phyloP scores from a whole-genome alignment of 2,329 filamentous ascomycete genomes.

The Epicoccum sorghinum region DNA sequence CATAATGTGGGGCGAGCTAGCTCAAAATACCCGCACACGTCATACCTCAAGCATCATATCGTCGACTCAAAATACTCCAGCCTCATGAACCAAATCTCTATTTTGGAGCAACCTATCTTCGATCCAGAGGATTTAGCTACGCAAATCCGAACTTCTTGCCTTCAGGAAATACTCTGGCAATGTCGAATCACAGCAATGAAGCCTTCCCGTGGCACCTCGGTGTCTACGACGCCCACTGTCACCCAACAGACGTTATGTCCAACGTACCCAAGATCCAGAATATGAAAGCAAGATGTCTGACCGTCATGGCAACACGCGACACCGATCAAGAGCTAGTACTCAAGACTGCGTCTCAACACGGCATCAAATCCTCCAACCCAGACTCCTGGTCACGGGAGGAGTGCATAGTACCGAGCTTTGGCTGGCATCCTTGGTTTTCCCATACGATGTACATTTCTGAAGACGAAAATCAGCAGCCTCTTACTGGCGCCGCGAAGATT shows the following conservation, averaged over 20 bases:
- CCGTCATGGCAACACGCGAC: conserved; percentile 77
- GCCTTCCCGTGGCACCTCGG: conserved; percentile 72
- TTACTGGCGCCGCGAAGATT: conserved; percentile 54
- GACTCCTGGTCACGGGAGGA: conserved; percentile 43
- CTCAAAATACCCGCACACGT: not conserved
- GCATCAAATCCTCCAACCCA: conserved; percentile 47
- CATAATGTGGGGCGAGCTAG: not conserved
- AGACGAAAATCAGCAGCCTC: conserved; percentile 14
- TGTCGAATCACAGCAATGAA: not conserved
- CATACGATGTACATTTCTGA: conserved; percentile 67
- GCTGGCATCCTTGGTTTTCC: conserved; percentile 89
- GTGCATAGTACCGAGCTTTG: conserved; percentile 73
- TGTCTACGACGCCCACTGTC: conserved; percentile 81
- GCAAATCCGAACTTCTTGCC: too few relatives aligned
- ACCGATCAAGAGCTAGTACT: conserved; percentile 78
- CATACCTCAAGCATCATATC: not conserved
- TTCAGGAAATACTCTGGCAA: not conserved
- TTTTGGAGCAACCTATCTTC: not conserved
- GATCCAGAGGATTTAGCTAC: too few relatives aligned
- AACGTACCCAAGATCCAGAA: conserved; percentile 62
- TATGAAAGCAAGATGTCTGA: conserved; percentile 71
- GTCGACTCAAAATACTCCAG: not conserved
- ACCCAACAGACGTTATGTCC: conserved; percentile 79
- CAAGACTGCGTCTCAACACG: conserved; percentile 62
- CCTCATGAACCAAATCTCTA: not conserved